Evolutionary conservation across 768 basidiomycete genomes (phyloP).

Genomic region (Mycena sanguinolenta): DNA sequence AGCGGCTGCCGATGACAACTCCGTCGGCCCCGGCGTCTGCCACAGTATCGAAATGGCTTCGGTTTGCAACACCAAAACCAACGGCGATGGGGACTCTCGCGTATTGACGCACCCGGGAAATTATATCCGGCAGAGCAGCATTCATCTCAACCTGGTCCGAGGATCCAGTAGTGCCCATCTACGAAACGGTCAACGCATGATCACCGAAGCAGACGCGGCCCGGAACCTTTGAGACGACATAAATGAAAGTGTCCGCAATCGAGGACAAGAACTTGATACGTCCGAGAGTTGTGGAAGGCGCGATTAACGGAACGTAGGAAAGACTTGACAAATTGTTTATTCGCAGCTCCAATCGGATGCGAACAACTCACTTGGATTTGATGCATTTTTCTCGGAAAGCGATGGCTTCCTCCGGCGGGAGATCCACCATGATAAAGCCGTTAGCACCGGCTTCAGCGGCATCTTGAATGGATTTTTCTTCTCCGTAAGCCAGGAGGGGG

Average conservation of each 20-base stretch:
- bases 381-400: conserved; percentile 91
- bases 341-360: neutral
- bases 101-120: conserved; percentile 84
- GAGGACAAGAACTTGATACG: conserved; percentile 92
- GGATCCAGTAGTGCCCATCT: conserved; percentile 99
- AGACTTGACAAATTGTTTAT: conserved; percentile 65
- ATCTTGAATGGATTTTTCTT: conserved; percentile 93
- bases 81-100: conserved; percentile 90
- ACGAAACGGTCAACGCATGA: conserved; percentile 31
- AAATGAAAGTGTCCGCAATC: conserved; percentile 98
- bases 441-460: conserved; percentile 93
- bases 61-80: conserved; percentile 95
- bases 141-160: conserved; percentile 81
- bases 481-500: conserved; percentile 94
- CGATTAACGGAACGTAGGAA: conserved; percentile 95
- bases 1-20: conserved; percentile 91
- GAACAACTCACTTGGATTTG: conserved; percentile 73
- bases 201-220: conserved; percentile 30
- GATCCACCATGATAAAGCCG: conserved; percentile 97
- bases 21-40: conserved; percentile 93
- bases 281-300: conserved; percentile 89
- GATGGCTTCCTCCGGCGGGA: conserved; percentile 97
- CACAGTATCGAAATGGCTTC: conserved; percentile 89
- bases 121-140: conserved; percentile 82
- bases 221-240: conserved; percentile 93